These are phyloP conservation scores for Phaffia australis DNA, from an alignment of 768 basidiomycete genomes.

Conservation along the genomic window DNA sequence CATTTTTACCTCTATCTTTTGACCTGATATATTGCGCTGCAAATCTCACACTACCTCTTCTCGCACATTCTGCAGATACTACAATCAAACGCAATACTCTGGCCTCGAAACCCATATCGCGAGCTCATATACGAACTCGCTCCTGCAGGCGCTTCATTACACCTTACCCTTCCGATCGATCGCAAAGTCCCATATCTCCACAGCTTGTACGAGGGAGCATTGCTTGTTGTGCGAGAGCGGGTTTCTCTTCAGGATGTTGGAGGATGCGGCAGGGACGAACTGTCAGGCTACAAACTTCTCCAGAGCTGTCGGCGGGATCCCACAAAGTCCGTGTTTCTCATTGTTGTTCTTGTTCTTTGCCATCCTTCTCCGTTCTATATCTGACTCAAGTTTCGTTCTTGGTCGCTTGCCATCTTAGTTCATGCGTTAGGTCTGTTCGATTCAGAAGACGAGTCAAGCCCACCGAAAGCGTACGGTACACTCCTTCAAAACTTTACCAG, in stretches of 20 bases:
- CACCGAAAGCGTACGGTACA: constrained; percentile 67
- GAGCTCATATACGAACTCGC: constrained; percentile 89
- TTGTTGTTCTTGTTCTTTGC: constrained; percentile 13
- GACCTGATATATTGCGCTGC: not conserved
- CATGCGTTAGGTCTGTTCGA: constrained; percentile 84
- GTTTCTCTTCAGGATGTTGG: constrained; percentile 87
- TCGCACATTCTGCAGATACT: constrained; percentile 51
- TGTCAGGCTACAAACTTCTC: constrained; percentile 97
- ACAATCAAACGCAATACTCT: constrained; percentile 79
- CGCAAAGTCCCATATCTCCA: constrained; percentile 84
- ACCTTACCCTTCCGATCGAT: constrained; percentile 60
- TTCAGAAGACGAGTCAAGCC: constrained; percentile 56
- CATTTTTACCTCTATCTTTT: not conserved
- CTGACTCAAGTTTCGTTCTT: not conserved
- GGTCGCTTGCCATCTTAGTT: constrained; percentile 26
- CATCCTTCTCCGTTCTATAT: not conserved
- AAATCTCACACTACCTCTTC: not conserved
- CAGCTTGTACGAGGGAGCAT: constrained; percentile 76
- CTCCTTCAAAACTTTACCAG: constrained; percentile 93
- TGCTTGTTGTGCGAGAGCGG: constrained; percentile 91
- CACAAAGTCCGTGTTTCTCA: constrained; percentile 52
- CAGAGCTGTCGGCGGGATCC: constrained; percentile 76
- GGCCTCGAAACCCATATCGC: constrained; percentile 94
- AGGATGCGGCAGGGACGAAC: constrained; percentile 85
- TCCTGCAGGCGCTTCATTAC: constrained; percentile 86